These are phyloP conservation scores for Colletotrichum sp. DNA, from an alignment of 2,329 filamentous ascomycete species.

Conservation along the genomic window DNA sequence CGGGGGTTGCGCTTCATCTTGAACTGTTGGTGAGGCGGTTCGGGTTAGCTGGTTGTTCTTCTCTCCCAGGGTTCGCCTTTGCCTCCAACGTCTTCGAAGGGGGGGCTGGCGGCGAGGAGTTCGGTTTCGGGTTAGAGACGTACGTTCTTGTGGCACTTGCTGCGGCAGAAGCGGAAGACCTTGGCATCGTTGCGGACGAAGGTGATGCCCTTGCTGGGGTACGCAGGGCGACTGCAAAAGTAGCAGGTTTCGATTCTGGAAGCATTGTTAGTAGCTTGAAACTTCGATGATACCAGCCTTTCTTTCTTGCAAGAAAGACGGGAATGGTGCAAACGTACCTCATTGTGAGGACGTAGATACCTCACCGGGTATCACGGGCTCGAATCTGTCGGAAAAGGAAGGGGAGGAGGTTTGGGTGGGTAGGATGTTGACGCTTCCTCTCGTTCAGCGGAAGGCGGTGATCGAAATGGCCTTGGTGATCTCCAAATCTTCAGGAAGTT, in stretches of 20 bases:
- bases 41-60: neutral
- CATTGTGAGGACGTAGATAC: constrained; percentile 20
- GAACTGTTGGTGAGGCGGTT: constrained; percentile 51
- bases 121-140: constrained; percentile 21
- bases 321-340: neutral
- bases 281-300: neutral
- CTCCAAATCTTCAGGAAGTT: constrained; percentile 5
- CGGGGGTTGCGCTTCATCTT: constrained; percentile 98
- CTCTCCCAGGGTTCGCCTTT: no score
- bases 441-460: constrained; percentile 20
- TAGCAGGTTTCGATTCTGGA: constrained; percentile 50
- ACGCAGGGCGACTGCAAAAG: constrained; percentile 54
- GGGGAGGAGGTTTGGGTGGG: neutral
- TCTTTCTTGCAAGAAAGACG: neutral
- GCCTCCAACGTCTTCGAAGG: no score
- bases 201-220: constrained; percentile 58
- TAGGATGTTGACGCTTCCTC: constrained; percentile 6
- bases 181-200: constrained; percentile 48
- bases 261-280: neutral
- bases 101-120: neutral
- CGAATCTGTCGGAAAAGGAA: neutral
- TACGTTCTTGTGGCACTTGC: constrained; percentile 66
- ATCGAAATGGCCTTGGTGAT: constrained; percentile 1
- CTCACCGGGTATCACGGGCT: constrained; percentile 16
- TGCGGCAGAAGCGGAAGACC: constrained; percentile 64